phyloP scores from a whole-genome alignment of 139 green algal species.

The Chlamydomonas sp. region DNA sequence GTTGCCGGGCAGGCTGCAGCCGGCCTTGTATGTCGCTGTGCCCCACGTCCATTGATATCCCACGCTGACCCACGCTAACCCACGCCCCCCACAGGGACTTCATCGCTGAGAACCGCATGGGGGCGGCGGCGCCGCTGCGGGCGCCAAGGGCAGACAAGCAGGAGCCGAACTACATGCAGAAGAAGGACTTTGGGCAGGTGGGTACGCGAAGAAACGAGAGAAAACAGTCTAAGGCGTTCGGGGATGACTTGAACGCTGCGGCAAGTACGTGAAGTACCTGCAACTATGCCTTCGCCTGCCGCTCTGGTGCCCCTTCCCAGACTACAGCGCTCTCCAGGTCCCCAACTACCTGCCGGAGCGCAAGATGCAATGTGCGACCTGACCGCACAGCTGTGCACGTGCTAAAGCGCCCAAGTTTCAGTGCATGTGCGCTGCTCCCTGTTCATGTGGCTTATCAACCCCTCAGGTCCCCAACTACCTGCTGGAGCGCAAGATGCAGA shows the following conservation, averaged over 20 bases:
- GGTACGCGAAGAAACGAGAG: neutral
- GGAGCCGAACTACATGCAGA: constrained; percentile 45
- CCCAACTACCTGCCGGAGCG: constrained; percentile 69
- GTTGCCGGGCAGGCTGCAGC: too few species aligned
- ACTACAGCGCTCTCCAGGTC: constrained; percentile 29
- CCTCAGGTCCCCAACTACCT: constrained; percentile 65
- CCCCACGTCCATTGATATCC: neutral
- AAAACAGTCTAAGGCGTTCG: neutral
- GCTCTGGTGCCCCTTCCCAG: too few species aligned
- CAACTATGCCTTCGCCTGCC: too few species aligned
- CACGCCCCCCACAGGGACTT: constrained; percentile 44
- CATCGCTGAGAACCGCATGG: constrained; percentile 60
- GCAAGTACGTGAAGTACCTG: too few species aligned
- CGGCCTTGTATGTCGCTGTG: too few species aligned
- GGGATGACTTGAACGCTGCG: neutral
- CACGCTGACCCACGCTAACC: neutral
- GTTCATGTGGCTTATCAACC: too few species aligned
- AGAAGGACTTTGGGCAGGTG: constrained; percentile 62
- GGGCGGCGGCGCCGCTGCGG: constrained; percentile 28
- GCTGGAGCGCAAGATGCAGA: constrained; percentile 69
- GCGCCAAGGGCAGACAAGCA: constrained; percentile 13
- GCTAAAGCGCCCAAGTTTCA: neutral
- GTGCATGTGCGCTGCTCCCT: neutral
- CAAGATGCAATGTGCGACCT: constrained; percentile 56
- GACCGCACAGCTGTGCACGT: neutral